phyloP scores from a whole-genome alignment of 345 rosid genomes.

The Excoecaria cochinchinensis region DNA sequence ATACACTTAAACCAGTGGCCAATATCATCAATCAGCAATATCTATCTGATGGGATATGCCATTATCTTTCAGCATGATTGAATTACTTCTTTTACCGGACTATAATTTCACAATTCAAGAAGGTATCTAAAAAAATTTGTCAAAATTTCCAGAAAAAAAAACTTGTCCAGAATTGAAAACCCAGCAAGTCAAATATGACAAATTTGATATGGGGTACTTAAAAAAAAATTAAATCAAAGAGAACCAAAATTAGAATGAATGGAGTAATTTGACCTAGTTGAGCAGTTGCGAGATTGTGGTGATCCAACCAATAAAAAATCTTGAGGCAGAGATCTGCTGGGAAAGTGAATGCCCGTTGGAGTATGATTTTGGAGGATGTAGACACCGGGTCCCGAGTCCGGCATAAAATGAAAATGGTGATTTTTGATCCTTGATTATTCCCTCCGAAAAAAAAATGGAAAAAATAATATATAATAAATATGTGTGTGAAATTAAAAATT shows the following conservation, averaged over 20 bases:
- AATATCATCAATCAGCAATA: not conserved
- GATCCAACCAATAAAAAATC: slow-evolving; percentile 50
- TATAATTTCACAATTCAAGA: not conserved
- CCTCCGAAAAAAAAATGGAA: too few relatives aligned
- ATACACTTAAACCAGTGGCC: too few relatives aligned
- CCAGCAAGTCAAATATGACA: not conserved
- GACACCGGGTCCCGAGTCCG: too few relatives aligned
- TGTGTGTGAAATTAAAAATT: too few relatives aligned
- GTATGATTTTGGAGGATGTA: too few relatives aligned
- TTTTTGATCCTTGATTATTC: too few relatives aligned
- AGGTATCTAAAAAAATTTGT: not conserved
- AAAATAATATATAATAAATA: too few relatives aligned
- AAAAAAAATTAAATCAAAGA: not conserved
- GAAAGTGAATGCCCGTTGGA: too few relatives aligned
- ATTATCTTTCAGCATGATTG: too few relatives aligned
- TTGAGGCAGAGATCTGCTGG: slow-evolving; percentile 45
- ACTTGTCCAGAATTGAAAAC: not conserved
- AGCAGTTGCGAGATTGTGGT: slow-evolving; percentile 47
- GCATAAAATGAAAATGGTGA: too few relatives aligned
- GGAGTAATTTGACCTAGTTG: slow-evolving; percentile 39
- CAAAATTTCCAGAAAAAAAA: not conserved
- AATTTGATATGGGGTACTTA: not conserved
- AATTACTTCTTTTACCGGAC: not conserved
- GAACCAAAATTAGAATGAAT: not conserved
- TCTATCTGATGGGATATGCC: not conserved